These are phyloP conservation scores for Zanthoxylum bungeanum DNA, from an alignment of 345 rosid species.

Conservation along the genomic window DNA sequence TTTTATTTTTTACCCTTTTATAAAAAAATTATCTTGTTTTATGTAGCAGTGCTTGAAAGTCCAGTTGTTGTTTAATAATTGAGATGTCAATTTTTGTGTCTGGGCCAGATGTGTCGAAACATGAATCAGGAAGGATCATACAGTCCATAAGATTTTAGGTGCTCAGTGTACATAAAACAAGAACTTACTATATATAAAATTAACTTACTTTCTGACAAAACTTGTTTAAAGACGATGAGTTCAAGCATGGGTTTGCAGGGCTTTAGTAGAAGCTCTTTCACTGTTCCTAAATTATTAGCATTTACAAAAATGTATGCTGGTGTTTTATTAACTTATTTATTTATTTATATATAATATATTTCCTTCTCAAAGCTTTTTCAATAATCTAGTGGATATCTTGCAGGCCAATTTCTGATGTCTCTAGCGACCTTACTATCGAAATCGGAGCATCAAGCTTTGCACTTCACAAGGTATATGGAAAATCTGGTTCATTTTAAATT, in stretches of 20 bases:
- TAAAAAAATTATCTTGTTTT: constrained; percentile 2
- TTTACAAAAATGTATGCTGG: constrained; percentile 39
- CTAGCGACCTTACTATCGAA: constrained; percentile 85
- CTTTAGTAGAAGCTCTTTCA: constrained; percentile 29
- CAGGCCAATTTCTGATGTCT: constrained; percentile 98
- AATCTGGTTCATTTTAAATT: not conserved
- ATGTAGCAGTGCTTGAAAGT: constrained; percentile 4
- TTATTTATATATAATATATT: too few species aligned
- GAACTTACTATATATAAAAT: not conserved
- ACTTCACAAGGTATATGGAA: constrained; percentile 81
- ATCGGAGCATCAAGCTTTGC: constrained; percentile 83
- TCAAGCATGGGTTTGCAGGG: constrained; percentile 31
- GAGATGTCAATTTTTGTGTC: constrained; percentile 24
- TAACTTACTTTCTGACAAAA: not conserved
- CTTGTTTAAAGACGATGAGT: constrained; percentile 18
- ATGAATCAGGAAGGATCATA: constrained; percentile 23
- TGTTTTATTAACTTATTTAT: constrained; percentile 10
- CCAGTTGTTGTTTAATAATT: constrained; percentile 30
- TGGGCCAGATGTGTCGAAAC: constrained; percentile 40
- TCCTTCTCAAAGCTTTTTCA: too few species aligned
- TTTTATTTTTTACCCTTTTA: constrained; percentile 7
- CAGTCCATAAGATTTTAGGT: constrained; percentile 18
- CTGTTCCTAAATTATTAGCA: constrained; percentile 38
- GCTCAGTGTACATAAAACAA: constrained; percentile 8
- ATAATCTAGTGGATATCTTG: constrained; percentile 24